Evolutionary conservation across 2,329 filamentous ascomycete species (phyloP), one percentile per base, ranked within the genome.

Genomic region (Lasiodiplodia sp.): DNA sequence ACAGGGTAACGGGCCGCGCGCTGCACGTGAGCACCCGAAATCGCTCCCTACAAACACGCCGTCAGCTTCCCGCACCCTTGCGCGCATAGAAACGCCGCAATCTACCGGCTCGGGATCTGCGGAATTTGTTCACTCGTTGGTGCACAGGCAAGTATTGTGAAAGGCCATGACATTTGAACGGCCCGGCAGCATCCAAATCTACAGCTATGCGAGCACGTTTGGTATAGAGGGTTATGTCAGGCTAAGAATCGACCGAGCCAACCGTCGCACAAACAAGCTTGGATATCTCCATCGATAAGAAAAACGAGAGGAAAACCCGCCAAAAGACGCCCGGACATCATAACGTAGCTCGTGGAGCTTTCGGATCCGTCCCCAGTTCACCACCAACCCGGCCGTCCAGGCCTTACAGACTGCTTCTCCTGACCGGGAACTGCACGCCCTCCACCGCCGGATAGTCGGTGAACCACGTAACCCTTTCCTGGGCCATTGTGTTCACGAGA

Each of bases 381-480:
- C 47, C 60, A 52, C 60, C 47, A 23, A 8, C 31, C 28, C 25
- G 31, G 18, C 53, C 31, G 25, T 38, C 23, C 14, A 18, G 16
- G 18, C n/a, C 67, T 82, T 77, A 90, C 70, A 90, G 79, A 75
- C 86, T 91, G 23, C 92, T 90, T 73, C 92, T 89, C 77, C 91
- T 76, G 34, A 75, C 87, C 28, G 94, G 93, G 77, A 93, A 97
- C 70, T 86, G 84, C 14, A 99, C 92, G 4, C 93, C 94, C 76
- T 97, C 91, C 14, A 96, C 89, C 57, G 96, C 95, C 4, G 92
- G 85, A 75, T 89, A 86, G 78, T 98, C 96, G 53, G 94, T 93
- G 78, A 99, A 98, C 96, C 96, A 99, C 82, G 90, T 96, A 76
- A 94, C 93, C 75, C 93, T 91, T 72, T 97, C 94, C 55, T 92